Evolutionary conservation across 2,329 filamentous ascomycete genomes (phyloP).

Genomic region (Alternaria angustiovoidea): DNA sequence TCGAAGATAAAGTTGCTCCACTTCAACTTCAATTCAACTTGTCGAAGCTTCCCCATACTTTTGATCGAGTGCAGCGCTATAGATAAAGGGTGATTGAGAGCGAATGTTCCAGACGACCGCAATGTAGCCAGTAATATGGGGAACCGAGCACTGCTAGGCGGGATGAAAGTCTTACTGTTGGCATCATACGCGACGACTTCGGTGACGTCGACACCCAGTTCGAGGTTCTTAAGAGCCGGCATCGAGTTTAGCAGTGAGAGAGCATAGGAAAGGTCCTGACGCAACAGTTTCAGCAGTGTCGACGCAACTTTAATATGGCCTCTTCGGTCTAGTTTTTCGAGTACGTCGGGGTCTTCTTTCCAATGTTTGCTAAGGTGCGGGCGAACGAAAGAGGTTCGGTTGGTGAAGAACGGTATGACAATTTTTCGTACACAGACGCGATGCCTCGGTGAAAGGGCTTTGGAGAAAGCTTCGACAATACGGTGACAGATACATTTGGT

Average conservation of each 20-base stretch:
- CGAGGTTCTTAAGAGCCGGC: not conserved
- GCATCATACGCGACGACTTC: too few species aligned
- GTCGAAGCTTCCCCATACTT: not conserved
- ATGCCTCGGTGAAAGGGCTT: not conserved
- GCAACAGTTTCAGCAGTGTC: not conserved
- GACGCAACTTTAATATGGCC: too few species aligned
- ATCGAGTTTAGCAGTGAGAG: not conserved
- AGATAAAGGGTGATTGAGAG: not conserved
- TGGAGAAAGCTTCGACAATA: not conserved
- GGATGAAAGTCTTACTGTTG: not conserved
- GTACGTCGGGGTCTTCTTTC: too few species aligned
- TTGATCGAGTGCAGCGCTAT: not conserved
- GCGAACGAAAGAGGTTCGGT: not conserved
- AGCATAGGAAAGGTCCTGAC: not conserved
- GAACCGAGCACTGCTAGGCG: not conserved
- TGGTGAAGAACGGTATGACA: not conserved
- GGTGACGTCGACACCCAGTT: not conserved
- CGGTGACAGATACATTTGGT: not conserved
- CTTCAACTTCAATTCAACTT: not conserved
- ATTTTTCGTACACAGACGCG: not conserved
- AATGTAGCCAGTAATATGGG: not conserved
- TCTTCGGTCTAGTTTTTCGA: too few species aligned
- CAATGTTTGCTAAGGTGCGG: too few species aligned
- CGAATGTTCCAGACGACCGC: not conserved
- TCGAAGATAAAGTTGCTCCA: not conserved